phyloP scores from a whole-genome alignment of 2,329 filamentous ascomycete genomes.

The Aspergillus versicolor region DNA sequence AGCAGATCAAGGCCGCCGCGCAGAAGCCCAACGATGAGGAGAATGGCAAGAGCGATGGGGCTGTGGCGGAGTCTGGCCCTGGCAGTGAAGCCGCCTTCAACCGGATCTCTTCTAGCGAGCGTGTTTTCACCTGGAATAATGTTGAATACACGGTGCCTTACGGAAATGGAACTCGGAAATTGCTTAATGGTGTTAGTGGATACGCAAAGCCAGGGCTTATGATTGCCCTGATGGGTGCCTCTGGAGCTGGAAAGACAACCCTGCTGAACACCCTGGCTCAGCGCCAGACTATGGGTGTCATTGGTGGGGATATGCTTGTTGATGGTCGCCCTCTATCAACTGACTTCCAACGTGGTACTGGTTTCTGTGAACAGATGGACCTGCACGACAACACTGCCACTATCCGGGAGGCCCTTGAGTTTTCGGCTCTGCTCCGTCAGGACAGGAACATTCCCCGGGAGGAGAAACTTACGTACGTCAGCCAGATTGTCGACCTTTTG shows the following conservation, averaged over 20 bases:
- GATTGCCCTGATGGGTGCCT: slow-evolving; percentile 78
- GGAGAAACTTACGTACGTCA: slow-evolving; percentile 66
- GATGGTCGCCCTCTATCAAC: slow-evolving; percentile 62
- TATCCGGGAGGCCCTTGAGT: slow-evolving; percentile 67
- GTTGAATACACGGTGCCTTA: slow-evolving; percentile 71
- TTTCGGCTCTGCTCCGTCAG: slow-evolving; percentile 66
- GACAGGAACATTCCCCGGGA: slow-evolving; percentile 52
- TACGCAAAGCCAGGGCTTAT: slow-evolving; percentile 78
- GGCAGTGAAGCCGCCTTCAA: slow-evolving; percentile 36
- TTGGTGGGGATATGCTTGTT: slow-evolving; percentile 70
- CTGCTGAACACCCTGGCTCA: slow-evolving; percentile 76
- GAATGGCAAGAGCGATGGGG: slow-evolving; percentile 42
- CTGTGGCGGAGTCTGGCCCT: slow-evolving; percentile 22
- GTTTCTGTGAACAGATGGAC: slow-evolving; percentile 72
- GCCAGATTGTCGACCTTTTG: slow-evolving; percentile 64
- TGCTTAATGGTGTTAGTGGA: slow-evolving; percentile 69
- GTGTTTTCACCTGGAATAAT: slow-evolving; percentile 70
- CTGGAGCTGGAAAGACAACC: slow-evolving; percentile 80
- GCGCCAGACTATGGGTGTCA: slow-evolving; percentile 64
- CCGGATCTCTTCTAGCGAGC: slow-evolving; percentile 56
- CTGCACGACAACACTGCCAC: slow-evolving; percentile 66
- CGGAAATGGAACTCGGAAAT: slow-evolving; percentile 53
- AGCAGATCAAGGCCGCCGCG: slow-evolving; percentile 51
- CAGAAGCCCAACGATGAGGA: slow-evolving; percentile 57
- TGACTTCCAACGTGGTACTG: slow-evolving; percentile 68